A percentile compares a stretch with the other conserved stretches of the same genome.
These are phyloP conservation scores for Diaporthe sp. DNA, from an alignment of 2,329 filamentous ascomycete genomes.

Conservation along the genomic window DNA sequence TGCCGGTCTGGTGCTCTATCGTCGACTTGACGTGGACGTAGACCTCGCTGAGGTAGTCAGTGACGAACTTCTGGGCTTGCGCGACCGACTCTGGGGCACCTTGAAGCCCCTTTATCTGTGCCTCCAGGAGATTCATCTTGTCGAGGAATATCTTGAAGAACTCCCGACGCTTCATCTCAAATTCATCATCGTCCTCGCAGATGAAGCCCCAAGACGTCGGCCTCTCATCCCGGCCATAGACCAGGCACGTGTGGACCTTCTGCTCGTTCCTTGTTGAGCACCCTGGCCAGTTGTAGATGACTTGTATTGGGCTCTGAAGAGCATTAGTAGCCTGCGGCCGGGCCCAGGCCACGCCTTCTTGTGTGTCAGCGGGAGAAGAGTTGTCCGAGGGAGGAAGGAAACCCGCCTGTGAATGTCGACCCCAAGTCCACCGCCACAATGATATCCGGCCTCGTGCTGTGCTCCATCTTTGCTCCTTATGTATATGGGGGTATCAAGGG, in stretches of 20 bases:
- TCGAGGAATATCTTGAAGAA: constrained; percentile 72
- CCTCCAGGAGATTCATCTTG: constrained; percentile 56
- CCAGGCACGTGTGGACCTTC: constrained; percentile 66
- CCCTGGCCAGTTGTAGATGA: constrained; percentile 68
- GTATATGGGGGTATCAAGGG: constrained; percentile 15
- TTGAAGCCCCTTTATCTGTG: constrained; percentile 59
- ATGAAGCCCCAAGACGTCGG: constrained; percentile 68
- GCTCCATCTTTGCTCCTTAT: constrained; percentile 17
- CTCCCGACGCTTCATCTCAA: constrained; percentile 56
- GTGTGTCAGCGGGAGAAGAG: constrained; percentile 7
- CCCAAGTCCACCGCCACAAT: constrained; percentile 60
- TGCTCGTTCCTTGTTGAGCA: constrained; percentile 66
- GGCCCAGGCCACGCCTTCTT: constrained; percentile 54
- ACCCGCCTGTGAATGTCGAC: constrained; percentile 61
- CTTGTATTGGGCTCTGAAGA: constrained; percentile 57
- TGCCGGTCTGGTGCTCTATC: constrained; percentile 57
- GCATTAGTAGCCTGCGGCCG: constrained; percentile 49
- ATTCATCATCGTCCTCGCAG: constrained; percentile 61
- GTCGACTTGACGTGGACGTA: constrained; percentile 64
- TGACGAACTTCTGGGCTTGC: constrained; percentile 62
- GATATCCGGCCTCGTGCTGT: constrained; percentile 51
- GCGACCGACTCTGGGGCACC: constrained; percentile 56
- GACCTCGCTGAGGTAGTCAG: constrained; percentile 63
- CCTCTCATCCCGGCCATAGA: constrained; percentile 58
- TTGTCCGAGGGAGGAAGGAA: background rate